Evolutionary conservation across 2,329 filamentous ascomycete species (phyloP), one percentile per base, ranked within the genome.

Genomic region (Botryotinia convoluta): DNA sequence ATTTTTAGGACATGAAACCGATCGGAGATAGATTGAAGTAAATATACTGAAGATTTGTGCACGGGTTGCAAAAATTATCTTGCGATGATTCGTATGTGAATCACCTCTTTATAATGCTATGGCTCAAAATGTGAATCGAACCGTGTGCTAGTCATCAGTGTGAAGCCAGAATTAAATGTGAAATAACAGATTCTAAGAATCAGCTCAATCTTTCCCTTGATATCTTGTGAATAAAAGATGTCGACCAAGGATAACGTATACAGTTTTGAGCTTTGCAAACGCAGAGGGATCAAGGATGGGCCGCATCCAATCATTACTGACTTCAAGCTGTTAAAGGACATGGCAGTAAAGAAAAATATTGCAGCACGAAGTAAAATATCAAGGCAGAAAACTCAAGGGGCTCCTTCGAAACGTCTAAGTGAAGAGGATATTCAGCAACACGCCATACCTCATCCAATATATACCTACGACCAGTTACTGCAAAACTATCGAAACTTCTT

Each of bases 401-500:
- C 20, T 26, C 20, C 37, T n/a, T 48, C 14, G 26, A 48, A 26
- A 37, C 10, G 18, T 29, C 45, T 32, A 22, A 48, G 29, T 65
- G 29, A 48, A 35, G 63, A 64, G 32, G n/a, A 48, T n/a, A 48
- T 37, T 35, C 29, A 48, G 44, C 63, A 65, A 48, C 63, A 48
- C 20, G 20, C 63, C 44, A 12, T 37, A 48, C 44, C 63, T 35
- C 29, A 65, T 65, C 37, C 22, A 26, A 26, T 7, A 22, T 57
- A 69, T 57, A 61, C 42, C 42, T 54, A 70, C 8, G 75, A 75
- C 29, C 73, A 76, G 57, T 76, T 63, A 54, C 63, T 79, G 8
- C 71, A 75, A 39, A 69, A 70, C 45, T 71, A 74, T 73, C 72
- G 71, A 37, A 26, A 69, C 29, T 77, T 76, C 51, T 79, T 76